Evolutionary conservation across 2,329 filamentous ascomycete genomes (phyloP).

Genomic region (Daldinia sp.): DNA sequence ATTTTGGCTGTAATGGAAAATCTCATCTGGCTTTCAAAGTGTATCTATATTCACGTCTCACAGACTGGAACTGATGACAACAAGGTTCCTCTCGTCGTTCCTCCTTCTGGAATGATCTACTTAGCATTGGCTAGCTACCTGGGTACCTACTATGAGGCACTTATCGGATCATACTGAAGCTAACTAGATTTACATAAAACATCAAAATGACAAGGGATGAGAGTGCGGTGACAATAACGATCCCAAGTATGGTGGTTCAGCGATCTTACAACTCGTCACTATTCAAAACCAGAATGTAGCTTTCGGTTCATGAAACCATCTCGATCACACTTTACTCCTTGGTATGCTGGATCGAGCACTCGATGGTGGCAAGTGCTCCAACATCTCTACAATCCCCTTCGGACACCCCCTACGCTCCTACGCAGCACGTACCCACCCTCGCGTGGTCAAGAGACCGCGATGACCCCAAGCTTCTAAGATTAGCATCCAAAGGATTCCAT

Average conservation of each 20-base stretch:
- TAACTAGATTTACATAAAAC: constrained; percentile 1
- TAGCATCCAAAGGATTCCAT: background rate
- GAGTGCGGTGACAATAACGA: background rate
- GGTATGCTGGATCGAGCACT: constrained; percentile 15
- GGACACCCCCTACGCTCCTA: constrained; percentile 11
- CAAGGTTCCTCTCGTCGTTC: background rate
- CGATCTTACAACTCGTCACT: constrained; percentile 6
- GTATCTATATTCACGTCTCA: background rate
- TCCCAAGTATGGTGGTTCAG: constrained; percentile 3
- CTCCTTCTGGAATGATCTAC: background rate
- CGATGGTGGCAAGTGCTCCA: constrained; percentile 5
- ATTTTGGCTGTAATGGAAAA: background rate
- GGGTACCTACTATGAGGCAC: background rate
- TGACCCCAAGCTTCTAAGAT: background rate
- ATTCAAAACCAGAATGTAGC: constrained; percentile 8
- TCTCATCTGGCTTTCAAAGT: background rate
- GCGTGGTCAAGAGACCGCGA: background rate
- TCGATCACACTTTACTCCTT: constrained; percentile 20
- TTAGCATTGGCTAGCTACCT: background rate
- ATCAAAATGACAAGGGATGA: background rate
- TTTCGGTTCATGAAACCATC: constrained; percentile 5
- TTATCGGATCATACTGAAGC: constrained; percentile 3
- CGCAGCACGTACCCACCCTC: background rate
- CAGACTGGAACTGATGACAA: background rate
- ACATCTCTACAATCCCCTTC: background rate